Base-by-base conservation (phyloP, 305 asterid species). In the Fraxinus sp. region DNA sequence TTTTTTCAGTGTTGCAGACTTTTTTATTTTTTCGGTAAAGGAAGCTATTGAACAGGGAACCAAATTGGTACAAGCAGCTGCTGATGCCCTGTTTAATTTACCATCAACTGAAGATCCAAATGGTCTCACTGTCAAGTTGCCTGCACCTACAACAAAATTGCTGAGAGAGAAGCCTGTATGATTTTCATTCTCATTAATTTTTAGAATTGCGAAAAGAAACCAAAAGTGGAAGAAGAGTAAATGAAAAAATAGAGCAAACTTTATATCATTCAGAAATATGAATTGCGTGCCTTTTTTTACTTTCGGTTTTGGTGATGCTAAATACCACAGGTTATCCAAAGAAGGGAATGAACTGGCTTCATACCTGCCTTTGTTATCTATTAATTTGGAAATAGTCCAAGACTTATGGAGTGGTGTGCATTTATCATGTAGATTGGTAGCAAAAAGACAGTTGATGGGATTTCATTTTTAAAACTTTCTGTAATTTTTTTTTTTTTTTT, bases 121-220 rank as follows among this genome's bases (percentile, higher is more conserved):
- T 41, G 97, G 98, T 28, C 99, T 98, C 22, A 84, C 93, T 77
- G 97, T 93, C 59, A 46, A 82, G 64, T 79, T 97, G 88, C 99
- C 99, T 9, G 90, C 91, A 14, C 97, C 98, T 3, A 85, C 92
- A 43, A 92, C 95, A 7, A 92, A 78, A 86, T 87, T 97, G 85
- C 98, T 98, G 62, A 87, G 98, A 86, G 93, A 84, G 41, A 95
- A 97, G 80, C 98, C 97, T 28, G 98, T 94, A 86, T 83, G 95
- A 79, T 75, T 24, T 79, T 79, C 30, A 62, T 22, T 62, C 72
- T 22, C 14, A 9, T 24, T 62, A 62, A 22, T 62, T 22, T 22
- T 62, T 20, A 62, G 32, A 62, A 62, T 57, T 57, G 66, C 16
- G 0, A 62, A 7, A 62, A 62, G 32, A 22, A 22, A 8, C 28